Conservation (phyloP, 257 asterid genomes). For the Echites panduratus region DNA sequence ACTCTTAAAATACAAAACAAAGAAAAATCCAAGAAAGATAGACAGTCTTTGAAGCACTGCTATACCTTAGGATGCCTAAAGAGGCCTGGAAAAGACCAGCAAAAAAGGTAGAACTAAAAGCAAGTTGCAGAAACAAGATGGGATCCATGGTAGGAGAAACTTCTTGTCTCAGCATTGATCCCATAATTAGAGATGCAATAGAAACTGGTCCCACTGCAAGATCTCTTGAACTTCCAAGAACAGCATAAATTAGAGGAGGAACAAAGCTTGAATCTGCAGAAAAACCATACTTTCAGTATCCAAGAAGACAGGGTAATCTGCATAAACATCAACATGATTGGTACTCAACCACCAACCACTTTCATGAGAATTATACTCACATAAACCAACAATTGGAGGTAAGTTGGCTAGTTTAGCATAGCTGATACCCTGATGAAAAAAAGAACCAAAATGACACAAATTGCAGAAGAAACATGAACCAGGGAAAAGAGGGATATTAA, state of each 20-base stretch:
- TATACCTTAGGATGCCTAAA: conserved; percentile 64
- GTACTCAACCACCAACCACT: too few relatives aligned
- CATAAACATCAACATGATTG: too few relatives aligned
- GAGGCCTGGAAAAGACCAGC: conserved; percentile 88
- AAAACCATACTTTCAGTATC: too few relatives aligned
- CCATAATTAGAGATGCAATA: conserved; percentile 70
- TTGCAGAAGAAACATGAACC: not conserved
- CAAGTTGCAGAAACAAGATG: conserved; percentile 69
- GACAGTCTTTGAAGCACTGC: too few relatives aligned
- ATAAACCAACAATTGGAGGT: conserved; percentile 88
- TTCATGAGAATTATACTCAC: conserved; percentile 34
- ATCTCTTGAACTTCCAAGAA: conserved; percentile 89
- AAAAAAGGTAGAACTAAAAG: conserved; percentile 71
- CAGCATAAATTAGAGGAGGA: conserved; percentile 75
- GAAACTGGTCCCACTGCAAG: conserved; percentile 92
- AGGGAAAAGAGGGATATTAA: too few relatives aligned
- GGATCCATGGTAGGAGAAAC: conserved; percentile 60
- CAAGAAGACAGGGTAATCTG: too few relatives aligned
- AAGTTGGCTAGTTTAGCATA: conserved; percentile 87
- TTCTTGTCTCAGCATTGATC: conserved; percentile 70
- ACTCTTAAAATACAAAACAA: not conserved
- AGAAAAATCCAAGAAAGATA: not conserved
- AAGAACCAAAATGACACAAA: not conserved
- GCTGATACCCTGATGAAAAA: conserved; percentile 64
- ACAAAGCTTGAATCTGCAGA: conserved; percentile 81